Conservation (phyloP, 176 grass and related monocot species). For the Zoysia pacifica region DNA sequence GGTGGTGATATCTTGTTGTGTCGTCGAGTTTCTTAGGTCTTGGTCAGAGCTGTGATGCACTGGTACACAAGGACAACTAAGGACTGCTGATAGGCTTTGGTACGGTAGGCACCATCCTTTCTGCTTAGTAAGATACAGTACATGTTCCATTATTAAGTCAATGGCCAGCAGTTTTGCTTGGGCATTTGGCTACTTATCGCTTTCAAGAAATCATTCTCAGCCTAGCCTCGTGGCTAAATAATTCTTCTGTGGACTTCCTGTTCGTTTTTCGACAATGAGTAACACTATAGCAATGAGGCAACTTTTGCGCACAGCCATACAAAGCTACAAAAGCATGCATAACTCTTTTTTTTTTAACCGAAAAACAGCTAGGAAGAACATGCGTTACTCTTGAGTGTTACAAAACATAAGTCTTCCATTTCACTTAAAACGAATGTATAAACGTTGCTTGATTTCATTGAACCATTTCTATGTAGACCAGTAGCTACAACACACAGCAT, state of each 20-base stretch:
- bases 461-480: constrained; percentile 35
- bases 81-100: constrained; percentile 14
- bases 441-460: constrained; percentile 2
- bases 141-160: constrained; percentile 30
- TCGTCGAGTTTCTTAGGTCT: constrained; percentile 30
- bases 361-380: neutral
- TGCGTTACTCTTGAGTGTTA: neutral
- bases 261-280: constrained; percentile 15
- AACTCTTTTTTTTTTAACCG: neutral
- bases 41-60: constrained; percentile 13
- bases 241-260: constrained; percentile 11
- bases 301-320: neutral
- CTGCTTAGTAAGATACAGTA: constrained; percentile 13
- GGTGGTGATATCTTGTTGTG: constrained; percentile 27
- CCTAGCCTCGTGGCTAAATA: neutral
- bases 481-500: constrained; percentile 41
- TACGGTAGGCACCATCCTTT: constrained; percentile 42
- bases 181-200: constrained; percentile 23
- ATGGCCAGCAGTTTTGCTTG: constrained; percentile 15
- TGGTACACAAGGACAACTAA: constrained; percentile 32
- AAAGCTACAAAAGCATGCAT: neutral
- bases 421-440: constrained; percentile 7
- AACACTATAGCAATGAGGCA: neutral
- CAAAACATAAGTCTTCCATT: constrained; percentile 17
- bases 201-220: constrained; percentile 11